Conservation (phyloP, 192 early-diverging fungal species). For the Coemansia sp. region DNA sequence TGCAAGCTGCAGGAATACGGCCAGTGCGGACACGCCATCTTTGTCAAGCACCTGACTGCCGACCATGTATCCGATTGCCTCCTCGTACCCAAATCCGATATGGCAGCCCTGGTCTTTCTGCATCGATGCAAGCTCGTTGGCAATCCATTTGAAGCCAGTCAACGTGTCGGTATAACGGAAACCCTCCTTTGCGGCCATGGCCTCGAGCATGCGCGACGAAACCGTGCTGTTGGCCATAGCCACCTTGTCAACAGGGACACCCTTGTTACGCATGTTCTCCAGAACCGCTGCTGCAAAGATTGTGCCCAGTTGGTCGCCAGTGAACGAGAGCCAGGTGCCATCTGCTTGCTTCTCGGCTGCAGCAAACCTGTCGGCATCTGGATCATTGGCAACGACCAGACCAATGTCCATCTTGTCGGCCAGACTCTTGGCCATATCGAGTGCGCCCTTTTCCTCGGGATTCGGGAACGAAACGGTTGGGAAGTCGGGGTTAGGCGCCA, state of each 20-base stretch:
- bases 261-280: constrained; percentile 52
- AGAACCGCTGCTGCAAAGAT: constrained; percentile 70
- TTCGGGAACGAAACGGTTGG: constrained; percentile 85
- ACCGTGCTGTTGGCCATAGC: constrained; percentile 86
- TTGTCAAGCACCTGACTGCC: constrained; percentile 81
- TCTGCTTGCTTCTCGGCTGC: constrained; percentile 74
- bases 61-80: constrained; percentile 90
- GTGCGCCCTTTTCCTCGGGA: constrained; percentile 86
- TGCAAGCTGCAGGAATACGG: constrained; percentile 73
- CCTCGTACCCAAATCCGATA: constrained; percentile 87
- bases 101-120: constrained; percentile 58
- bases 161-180: constrained; percentile 86
- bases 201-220: constrained; percentile 78
- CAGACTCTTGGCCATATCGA: constrained; percentile 67
- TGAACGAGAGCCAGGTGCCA: constrained; percentile 77
- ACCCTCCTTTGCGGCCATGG: constrained; percentile 70
- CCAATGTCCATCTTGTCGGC: constrained; percentile 56
- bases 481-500: constrained; percentile 85
- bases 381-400: constrained; percentile 90
- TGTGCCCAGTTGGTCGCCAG: constrained; percentile 87
- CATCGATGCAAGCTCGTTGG: constrained; percentile 74
- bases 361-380: constrained; percentile 92
- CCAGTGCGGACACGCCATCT: constrained; percentile 87
- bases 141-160: constrained; percentile 97
- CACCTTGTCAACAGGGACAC: constrained; percentile 55